phyloP scores from a whole-genome alignment of 73 alveolate genomes.

The Stentor roeselii region DNA sequence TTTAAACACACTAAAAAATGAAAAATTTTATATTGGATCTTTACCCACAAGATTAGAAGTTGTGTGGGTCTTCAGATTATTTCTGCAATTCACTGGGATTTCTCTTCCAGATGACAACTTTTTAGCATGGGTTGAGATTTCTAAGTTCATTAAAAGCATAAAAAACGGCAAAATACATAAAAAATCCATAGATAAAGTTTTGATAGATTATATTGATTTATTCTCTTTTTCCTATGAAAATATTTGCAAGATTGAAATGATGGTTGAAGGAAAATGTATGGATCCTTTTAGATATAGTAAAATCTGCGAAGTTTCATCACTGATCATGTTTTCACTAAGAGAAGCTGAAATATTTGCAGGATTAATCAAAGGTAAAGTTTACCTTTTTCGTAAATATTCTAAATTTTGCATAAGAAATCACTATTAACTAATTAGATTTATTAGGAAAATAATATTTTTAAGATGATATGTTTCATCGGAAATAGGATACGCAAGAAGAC shows the following conservation, averaged over 20 bases:
- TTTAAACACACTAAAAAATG: background rate
- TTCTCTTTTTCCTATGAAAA: conserved; percentile 5
- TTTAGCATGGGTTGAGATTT: background rate
- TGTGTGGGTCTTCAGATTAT: conserved; percentile 13
- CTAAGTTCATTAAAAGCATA: background rate
- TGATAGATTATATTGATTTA: background rate
- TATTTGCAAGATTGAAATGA: background rate
- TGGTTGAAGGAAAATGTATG: background rate
- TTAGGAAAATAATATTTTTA: no score
- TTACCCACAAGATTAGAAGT: background rate
- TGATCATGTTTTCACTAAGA: conserved; percentile 12
- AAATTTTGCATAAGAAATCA: conserved; percentile 12
- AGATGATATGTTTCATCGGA: no score
- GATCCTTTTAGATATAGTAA: background rate
- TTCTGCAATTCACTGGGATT: background rate
- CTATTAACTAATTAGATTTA: background rate
- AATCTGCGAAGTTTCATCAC: conserved; percentile 7
- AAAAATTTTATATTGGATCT: background rate
- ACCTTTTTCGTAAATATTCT: background rate
- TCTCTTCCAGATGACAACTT: background rate
- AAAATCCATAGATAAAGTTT: background rate
- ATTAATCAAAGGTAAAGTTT: background rate
- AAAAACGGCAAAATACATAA: background rate
- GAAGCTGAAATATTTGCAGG: conserved; percentile 16
- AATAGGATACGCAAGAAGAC: no score